Conservation (phyloP, 306 rosid species). For the Prunus mume region DNA sequence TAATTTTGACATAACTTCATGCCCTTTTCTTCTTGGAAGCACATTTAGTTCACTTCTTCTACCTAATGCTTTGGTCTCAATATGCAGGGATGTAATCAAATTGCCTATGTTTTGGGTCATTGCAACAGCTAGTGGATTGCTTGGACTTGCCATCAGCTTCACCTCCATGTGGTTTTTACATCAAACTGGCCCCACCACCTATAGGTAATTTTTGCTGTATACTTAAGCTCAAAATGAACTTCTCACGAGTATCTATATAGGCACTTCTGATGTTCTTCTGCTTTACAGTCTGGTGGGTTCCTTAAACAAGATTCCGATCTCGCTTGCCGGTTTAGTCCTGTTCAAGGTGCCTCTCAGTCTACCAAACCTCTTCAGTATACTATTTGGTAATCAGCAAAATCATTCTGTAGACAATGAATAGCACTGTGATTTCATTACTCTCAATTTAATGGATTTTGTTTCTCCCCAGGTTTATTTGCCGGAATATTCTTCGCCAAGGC, state of each 20-base stretch:
- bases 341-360: slow-evolving; percentile 74
- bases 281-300: slow-evolving; percentile 81
- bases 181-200: slow-evolving; percentile 91
- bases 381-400: slow-evolving; percentile 59
- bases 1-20: background rate
- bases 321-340: slow-evolving; percentile 68
- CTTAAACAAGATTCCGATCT: slow-evolving; percentile 87
- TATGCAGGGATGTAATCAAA: slow-evolving; percentile 62
- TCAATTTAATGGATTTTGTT: background rate
- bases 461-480: slow-evolving; percentile 74
- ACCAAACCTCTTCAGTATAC: slow-evolving; percentile 68
- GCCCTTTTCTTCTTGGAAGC: background rate
- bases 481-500: slow-evolving; percentile 83
- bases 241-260: background rate
- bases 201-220: slow-evolving; percentile 43
- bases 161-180: slow-evolving; percentile 92
- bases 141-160: slow-evolving; percentile 91
- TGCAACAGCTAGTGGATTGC: slow-evolving; percentile 78
- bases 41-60: slow-evolving; percentile 12
- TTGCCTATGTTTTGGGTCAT: slow-evolving; percentile 70
- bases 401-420: background rate
- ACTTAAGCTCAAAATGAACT: background rate
- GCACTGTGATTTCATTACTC: background rate
- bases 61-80: slow-evolving; percentile 13
- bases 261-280: slow-evolving; percentile 16